Base-by-base conservation (phyloP, 2,329 filamentous ascomycete species). In the Diaporthe sp. region DNA sequence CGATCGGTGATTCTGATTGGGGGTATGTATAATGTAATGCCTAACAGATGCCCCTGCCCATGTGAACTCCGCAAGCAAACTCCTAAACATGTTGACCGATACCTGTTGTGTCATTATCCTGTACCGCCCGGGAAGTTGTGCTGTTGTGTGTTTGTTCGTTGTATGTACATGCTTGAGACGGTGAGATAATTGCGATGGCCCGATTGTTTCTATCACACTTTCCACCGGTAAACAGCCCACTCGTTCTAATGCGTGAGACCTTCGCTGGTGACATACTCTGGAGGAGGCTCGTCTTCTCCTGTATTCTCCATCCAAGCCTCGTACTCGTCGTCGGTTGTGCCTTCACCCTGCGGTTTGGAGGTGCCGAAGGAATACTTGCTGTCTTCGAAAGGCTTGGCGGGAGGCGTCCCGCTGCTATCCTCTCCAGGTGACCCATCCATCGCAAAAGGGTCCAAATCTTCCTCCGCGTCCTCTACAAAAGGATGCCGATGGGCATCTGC, bases 291-390 rank as follows among this genome's bases (percentile, higher is more conserved):
- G 55, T 74, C 74, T 19, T 77, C 76, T 28, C 74, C 76, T 1
- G 74, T 76, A 49, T 77, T 77, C 53, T 73, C 76, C 76, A 77
- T 77, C 76, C 76, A 77, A 25, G 76, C 76, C 10, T 75, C 73
- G 42, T 72, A 77, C 39, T 77, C 76, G 44, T 77, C 77, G 86
- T 87, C n/a, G 86, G 90, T 1, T 83, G 89, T 10, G 88, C 86
- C 79, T 86, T 87, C 61, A n/a, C 31, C 55, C 22, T 70, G 34
- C 13, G 72, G n/a, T 7, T 61, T 65, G 17, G 69, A 59, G 49
- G 22, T 9, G 31, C 55, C 51, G 19, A 73, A 34, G 4, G 28
- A 13, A 34, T 19, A 69, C 25, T 59, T 59, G 17, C 53, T 53
- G 28, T 25, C 39, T 25, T 59, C 34, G n/a, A 51, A 73, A 19